Evolutionary conservation across 2,329 filamentous ascomycete species (phyloP).

Genomic region (Tricladium varicosporioides): DNA sequence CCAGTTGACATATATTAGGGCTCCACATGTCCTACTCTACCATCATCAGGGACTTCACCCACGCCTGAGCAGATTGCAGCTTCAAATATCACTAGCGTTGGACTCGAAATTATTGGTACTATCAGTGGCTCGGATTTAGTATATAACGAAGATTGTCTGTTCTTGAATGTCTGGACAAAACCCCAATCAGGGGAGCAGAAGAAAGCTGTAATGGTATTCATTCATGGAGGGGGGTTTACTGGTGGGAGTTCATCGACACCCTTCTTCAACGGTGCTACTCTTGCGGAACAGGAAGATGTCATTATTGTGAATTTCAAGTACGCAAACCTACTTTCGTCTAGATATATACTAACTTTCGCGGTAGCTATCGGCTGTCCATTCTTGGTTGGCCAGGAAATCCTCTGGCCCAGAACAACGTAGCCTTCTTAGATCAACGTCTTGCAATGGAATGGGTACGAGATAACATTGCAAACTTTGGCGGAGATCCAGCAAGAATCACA

Average conservation of each 20-base stretch:
- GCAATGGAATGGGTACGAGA: conserved; percentile 57
- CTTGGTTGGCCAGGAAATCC: conserved; percentile 26
- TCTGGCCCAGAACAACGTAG: conserved; percentile 32
- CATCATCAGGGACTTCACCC: conserved; percentile 1
- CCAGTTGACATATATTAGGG: conserved; percentile 12
- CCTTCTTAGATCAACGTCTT: conserved; percentile 58
- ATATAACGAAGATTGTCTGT: conserved; percentile 37
- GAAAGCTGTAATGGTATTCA: conserved; percentile 44
- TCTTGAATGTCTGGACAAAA: conserved; percentile 37
- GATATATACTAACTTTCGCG: not conserved
- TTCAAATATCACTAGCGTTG: conserved; percentile 21
- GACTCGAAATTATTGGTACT: conserved; percentile 15
- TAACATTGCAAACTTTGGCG: conserved; percentile 58
- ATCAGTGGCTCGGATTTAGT: conserved; percentile 1
- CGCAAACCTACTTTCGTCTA: conserved; percentile 12
- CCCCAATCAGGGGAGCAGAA: conserved; percentile 29
- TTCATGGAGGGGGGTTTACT: conserved; percentile 41
- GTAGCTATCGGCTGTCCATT: conserved; percentile 15
- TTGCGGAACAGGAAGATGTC: conserved; percentile 41
- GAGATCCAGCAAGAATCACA: conserved; percentile 52
- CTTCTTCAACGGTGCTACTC: conserved; percentile 41
- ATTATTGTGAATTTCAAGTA: conserved; percentile 47
- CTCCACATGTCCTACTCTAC: conserved; percentile 8
- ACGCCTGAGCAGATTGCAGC: conserved; percentile 5
- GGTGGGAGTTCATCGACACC: conserved; percentile 38